These are phyloP conservation scores for Yamadazyma laniorum DNA, from an alignment of 805 yeast species.

Conservation along the genomic window DNA sequence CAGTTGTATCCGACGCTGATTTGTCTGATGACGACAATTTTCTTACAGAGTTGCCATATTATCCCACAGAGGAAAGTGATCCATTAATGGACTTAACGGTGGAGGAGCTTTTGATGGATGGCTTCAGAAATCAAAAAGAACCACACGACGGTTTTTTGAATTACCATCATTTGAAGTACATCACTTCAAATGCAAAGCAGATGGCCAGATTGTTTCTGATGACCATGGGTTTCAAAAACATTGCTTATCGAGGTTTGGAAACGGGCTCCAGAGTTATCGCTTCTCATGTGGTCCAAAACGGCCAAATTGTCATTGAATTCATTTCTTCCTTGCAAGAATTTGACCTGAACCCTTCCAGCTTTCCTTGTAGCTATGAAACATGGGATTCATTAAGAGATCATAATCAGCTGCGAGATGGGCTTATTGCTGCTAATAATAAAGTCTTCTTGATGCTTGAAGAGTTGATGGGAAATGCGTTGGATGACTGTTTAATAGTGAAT, in stretches of 20 bases:
- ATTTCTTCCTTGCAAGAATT: conserved; percentile 37
- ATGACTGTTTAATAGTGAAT: neutral
- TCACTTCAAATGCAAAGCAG: conserved; percentile 70
- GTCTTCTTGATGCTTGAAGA: conserved; percentile 1
- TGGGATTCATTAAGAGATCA: conserved; percentile 1
- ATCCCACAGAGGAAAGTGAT: conserved; percentile 16
- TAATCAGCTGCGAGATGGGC: conserved; percentile 3
- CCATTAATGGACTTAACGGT: conserved; percentile 15
- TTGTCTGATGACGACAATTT: neutral
- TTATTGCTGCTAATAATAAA: conserved; percentile 2
- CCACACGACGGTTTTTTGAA: conserved; percentile 36
- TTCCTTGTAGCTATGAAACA: conserved; percentile 5
- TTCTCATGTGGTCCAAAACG: conserved; percentile 61
- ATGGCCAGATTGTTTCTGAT: conserved; percentile 54
- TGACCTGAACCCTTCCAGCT: conserved; percentile 7
- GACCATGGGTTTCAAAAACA: conserved; percentile 59
- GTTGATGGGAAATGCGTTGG: conserved; percentile 1
- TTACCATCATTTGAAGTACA: conserved; percentile 70
- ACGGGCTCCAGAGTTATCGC: conserved; percentile 56
- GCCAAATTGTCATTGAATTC: conserved; percentile 50
- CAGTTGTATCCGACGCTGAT: neutral
- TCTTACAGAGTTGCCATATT: conserved; percentile 18
- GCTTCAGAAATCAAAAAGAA: conserved; percentile 16
- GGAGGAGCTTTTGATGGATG: conserved; percentile 22
- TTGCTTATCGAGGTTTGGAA: conserved; percentile 68